Evolutionary conservation across 352 stramenopile genomes (phyloP), one percentile per base, ranked within the genome.

Genomic region (Phytophthora pistaciae): DNA sequence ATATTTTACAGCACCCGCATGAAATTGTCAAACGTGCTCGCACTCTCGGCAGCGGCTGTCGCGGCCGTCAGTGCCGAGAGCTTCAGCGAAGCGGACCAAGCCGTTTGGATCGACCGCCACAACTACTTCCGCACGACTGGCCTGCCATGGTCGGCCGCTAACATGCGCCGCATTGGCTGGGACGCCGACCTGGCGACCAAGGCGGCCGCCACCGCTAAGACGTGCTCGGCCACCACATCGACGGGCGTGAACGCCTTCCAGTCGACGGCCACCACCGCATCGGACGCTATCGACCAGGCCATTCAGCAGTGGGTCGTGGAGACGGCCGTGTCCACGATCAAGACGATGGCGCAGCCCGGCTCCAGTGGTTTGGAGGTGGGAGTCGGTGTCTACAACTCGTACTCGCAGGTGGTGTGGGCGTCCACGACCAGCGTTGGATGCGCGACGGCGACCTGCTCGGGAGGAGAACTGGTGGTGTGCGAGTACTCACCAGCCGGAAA

Each of bases 121-220:
- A 90, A 91, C 74, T 93, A 82, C 72, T 91, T 91, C 64, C 85
- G 84, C 33, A 90, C 87, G 55, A 83, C 83, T 25, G 85, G 73
- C 23, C 64, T 92, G 57, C 83, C 85, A n/a, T 92, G 76, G 63
- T 79, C 83, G 14, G 85, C 85, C 23, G 64, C 60, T 52, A 81
- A 91, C 64, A 92, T 92, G 83, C 78, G 84, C 25, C 75, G 76
- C 40, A 78, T 92, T 11, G 77, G 76, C 44, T 92, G 85, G 85
- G 84, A 83, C 54, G 79, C 78, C 27, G 60, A 70, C 1, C 65
- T 92, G 44, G 80, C 81, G 3, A 75, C 72, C 0, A 67, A 78
- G 38, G 85, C 85, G 21, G 56, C 70, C 8, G 64, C 70, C 5
- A 75, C 74, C 25, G 81, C 82, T 2, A 66, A 62, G 5, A 59